Evolutionary conservation across 2,329 filamentous ascomycete genomes (phyloP).

Genomic region (Raffaelea ambrosiae): DNA sequence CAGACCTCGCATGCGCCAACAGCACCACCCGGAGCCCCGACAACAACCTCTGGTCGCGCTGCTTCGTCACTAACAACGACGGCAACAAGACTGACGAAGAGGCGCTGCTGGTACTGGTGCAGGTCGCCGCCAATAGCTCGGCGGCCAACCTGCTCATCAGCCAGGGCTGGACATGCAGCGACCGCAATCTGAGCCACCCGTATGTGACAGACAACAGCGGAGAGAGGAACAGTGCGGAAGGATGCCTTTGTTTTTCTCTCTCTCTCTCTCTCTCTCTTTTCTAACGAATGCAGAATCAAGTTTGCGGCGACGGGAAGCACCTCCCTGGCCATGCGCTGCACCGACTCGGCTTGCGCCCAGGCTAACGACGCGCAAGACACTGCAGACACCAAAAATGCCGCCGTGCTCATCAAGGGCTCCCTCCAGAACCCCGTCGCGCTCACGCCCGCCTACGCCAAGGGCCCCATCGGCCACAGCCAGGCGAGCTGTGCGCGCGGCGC

Average conservation of each 20-base stretch:
- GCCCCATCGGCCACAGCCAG: conserved; percentile 14
- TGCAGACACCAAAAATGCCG: conserved; percentile 5
- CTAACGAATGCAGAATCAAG: conserved; percentile 9
- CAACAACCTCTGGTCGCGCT: neutral
- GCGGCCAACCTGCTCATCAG: conserved; percentile 10
- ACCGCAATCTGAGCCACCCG: conserved; percentile 9
- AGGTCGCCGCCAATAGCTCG: neutral
- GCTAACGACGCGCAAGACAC: too few relatives aligned
- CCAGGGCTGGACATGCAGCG: conserved; percentile 16
- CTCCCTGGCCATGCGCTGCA: conserved; percentile 7
- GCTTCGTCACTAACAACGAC: too few relatives aligned
- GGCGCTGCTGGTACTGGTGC: conserved; percentile 7
- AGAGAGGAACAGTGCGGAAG: too few relatives aligned
- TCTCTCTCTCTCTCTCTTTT: too few relatives aligned
- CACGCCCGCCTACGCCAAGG: conserved; percentile 14
- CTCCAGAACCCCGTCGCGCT: conserved; percentile 32
- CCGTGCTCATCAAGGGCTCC: conserved; percentile 15
- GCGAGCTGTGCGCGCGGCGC: conserved; percentile 13
- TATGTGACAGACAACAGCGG: conserved; percentile 3
- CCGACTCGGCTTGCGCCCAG: conserved; percentile 2
- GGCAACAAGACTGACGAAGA: neutral
- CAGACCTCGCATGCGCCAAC: conserved; percentile 10
- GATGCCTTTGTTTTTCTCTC: too few relatives aligned
- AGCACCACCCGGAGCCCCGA: neutral
- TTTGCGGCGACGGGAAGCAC: conserved; percentile 14